These are phyloP conservation scores for Nothophytophthora sp. DNA, from an alignment of 352 stramenopile genomes.

Conservation along the genomic window DNA sequence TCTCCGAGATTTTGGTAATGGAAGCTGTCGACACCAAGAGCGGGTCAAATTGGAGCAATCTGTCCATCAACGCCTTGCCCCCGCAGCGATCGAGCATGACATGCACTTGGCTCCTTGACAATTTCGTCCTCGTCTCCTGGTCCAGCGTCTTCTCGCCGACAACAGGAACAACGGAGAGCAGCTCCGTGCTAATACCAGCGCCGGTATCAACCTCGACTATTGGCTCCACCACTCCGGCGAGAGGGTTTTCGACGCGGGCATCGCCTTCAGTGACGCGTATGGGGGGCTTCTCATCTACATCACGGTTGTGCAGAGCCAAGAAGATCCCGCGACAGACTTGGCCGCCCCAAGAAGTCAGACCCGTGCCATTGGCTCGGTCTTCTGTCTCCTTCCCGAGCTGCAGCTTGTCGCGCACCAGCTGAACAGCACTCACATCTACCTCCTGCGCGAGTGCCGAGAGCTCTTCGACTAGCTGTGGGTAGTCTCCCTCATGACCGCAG, in stretches of 20 bases:
- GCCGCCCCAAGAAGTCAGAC: conserved; percentile 16
- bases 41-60: conserved; percentile 65
- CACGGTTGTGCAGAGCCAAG: conserved; percentile 58
- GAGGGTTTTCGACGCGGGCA: conserved; percentile 23
- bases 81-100: conserved; percentile 43
- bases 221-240: conserved; percentile 42
- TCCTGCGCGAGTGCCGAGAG: conserved; percentile 50
- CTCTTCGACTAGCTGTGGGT: conserved; percentile 57
- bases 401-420: conserved; percentile 34
- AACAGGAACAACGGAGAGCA: neutral
- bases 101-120: conserved; percentile 45
- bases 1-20: conserved; percentile 32
- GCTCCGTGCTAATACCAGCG: too few species aligned
- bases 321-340: conserved; percentile 65
- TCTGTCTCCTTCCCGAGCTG: conserved; percentile 25
- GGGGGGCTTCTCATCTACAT: conserved; percentile 40
- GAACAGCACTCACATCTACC: conserved; percentile 33
- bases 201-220: too few species aligned
- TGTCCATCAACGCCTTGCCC: conserved; percentile 48
- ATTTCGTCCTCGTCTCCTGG: conserved; percentile 7
- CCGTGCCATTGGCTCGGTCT: neutral
- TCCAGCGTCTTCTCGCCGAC: too few species aligned
- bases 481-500: conserved; percentile 53
- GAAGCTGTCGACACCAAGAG: conserved; percentile 39
- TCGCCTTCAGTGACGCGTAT: conserved; percentile 16